Conservation (phyloP, 2,329 filamentous ascomycete genomes). For the Colletotrichum sp. region DNA sequence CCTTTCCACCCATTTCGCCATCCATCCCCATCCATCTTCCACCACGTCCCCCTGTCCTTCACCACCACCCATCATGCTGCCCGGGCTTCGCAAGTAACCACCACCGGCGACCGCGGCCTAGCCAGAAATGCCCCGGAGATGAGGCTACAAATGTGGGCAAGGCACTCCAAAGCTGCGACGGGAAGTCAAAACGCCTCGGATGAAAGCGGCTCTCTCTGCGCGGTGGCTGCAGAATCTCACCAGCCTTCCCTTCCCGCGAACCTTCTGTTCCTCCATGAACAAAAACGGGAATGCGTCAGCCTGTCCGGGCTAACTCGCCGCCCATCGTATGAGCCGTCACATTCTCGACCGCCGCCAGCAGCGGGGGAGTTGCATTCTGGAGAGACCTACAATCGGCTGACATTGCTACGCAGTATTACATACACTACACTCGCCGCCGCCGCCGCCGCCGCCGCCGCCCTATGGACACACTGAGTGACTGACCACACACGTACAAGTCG, state of each 20-base stretch:
- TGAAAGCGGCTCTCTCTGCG: neutral
- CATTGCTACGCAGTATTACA: neutral
- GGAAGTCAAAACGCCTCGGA: constrained; percentile 7
- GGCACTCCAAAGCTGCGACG: neutral
- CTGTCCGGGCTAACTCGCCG: neutral
- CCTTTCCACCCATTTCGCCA: neutral
- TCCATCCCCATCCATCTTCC: neutral
- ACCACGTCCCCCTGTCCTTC: neutral
- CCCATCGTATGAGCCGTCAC: neutral
- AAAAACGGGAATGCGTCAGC: neutral
- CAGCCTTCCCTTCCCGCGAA: neutral
- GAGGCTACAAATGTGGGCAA: constrained; percentile 3
- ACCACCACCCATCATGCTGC: neutral
- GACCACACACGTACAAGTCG: neutral
- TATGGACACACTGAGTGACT: too few species aligned
- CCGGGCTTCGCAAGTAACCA: neutral
- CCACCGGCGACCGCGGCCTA: neutral
- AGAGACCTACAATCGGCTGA: neutral
- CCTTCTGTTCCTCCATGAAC: neutral
- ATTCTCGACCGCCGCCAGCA: neutral
- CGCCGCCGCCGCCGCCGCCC: neutral
- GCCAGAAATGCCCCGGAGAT: constrained; percentile 6
- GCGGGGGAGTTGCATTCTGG: neutral
- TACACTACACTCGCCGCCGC: neutral
- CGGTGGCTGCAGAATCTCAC: neutral